Percentiles rank a stretch among this genome's conserved stretches.
phyloP scores from a whole-genome alignment of 176 grass and related monocot genomes.

The Eleusine coracana region DNA sequence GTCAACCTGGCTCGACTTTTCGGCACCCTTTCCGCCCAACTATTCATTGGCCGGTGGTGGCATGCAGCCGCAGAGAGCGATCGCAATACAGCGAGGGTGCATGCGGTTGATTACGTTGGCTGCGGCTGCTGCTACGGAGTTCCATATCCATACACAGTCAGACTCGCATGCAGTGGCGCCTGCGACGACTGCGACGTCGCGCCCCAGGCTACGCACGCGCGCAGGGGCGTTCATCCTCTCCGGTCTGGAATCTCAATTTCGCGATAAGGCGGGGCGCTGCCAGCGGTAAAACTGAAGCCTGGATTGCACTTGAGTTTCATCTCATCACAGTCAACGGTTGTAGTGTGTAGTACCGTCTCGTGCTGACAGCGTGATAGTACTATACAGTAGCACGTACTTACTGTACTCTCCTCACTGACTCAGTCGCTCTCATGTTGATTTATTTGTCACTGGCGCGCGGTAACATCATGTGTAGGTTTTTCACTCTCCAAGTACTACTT shows the following conservation, averaged over 20 bases:
- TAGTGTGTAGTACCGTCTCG: neutral
- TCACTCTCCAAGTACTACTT: neutral
- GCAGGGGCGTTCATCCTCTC: no score
- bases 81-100: neutral
- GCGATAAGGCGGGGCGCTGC: neutral
- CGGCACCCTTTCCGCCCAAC: neutral
- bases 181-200: no score
- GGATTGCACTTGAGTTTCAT: neutral
- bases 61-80: neutral
- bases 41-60: constrained; percentile 1
- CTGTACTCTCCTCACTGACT: neutral
- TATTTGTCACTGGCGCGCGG: neutral
- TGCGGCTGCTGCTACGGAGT: neutral
- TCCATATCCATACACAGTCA: neutral
- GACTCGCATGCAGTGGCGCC: no score
- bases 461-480: neutral
- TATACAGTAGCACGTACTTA: neutral
- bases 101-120: neutral
- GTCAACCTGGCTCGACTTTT: neutral
- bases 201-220: neutral
- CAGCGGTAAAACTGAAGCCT: neutral
- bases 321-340: neutral
- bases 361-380: neutral
- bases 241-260: neutral
- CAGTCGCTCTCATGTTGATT: neutral